Evolutionary conservation across 768 basidiomycete species (phyloP).

Genomic region (Leccinum pellstonianum): DNA sequence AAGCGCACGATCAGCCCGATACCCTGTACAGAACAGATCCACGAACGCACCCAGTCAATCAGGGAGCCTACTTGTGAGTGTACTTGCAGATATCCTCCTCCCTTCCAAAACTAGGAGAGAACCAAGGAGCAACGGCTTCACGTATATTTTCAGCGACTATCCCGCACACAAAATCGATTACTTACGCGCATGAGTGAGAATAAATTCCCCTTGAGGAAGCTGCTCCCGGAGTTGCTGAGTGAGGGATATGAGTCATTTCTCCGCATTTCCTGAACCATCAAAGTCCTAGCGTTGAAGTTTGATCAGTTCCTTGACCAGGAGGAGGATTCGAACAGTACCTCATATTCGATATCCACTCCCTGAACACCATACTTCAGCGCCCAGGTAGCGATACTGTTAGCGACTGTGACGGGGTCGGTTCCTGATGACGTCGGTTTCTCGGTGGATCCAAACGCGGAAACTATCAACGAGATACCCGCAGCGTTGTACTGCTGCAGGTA

Average conservation of each 20-base stretch:
- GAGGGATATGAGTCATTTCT: slow-evolving; percentile 38
- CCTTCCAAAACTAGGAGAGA: slow-evolving; percentile 33
- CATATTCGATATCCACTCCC: slow-evolving; percentile 56
- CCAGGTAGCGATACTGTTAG: slow-evolving; percentile 44
- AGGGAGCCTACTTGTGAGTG: slow-evolving; percentile 39
- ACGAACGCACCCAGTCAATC: slow-evolving; percentile 43
- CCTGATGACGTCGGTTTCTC: slow-evolving; percentile 37
- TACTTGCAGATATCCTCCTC: slow-evolving; percentile 42
- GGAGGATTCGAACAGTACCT: slow-evolving; percentile 20
- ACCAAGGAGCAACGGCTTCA: slow-evolving; percentile 46
- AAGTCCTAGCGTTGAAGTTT: slow-evolving; percentile 49
- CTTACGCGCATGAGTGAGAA: slow-evolving; percentile 37
- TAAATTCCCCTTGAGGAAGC: slow-evolving; percentile 34
- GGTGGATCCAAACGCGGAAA: slow-evolving; percentile 49
- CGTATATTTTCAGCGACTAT: too few species aligned
- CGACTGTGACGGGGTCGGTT: slow-evolving; percentile 36
- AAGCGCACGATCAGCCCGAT: not conserved
- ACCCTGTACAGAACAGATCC: not conserved
- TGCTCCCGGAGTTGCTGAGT: slow-evolving; percentile 30
- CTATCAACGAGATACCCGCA: slow-evolving; percentile 56
- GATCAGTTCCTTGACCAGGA: not conserved
- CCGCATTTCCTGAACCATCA: slow-evolving; percentile 45
- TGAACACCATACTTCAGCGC: slow-evolving; percentile 46
- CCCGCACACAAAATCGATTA: not conserved
- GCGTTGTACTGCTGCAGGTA: slow-evolving; percentile 49